Evolutionary conservation across 371 early-diverging fungal genomes (phyloP).

Genomic region (Umbelopsis sp.): DNA sequence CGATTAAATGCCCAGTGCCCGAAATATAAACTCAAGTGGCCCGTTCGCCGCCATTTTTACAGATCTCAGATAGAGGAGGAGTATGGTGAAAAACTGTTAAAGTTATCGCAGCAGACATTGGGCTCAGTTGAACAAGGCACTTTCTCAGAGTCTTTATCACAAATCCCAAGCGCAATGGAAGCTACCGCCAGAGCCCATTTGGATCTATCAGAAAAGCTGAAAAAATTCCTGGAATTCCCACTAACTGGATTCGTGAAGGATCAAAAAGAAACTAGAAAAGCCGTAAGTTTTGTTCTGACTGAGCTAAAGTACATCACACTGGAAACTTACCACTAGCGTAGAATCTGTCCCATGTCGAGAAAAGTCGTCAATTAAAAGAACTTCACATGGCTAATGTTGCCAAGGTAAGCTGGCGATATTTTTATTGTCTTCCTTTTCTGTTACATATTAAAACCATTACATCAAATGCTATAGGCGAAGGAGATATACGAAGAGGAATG

Average conservation of each 20-base stretch:
- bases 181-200: conserved; percentile 52
- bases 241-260: conserved; percentile 43
- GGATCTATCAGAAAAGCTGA: conserved; percentile 48
- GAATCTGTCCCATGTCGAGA: conserved; percentile 50
- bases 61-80: conserved; percentile 38
- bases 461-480: neutral
- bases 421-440: neutral
- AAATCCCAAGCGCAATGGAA: conserved; percentile 46
- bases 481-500: conserved; percentile 12
- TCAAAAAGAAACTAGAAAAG: conserved; percentile 39
- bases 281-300: conserved; percentile 25
- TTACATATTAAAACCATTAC: neutral
- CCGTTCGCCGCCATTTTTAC: neutral
- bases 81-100: conserved; percentile 41
- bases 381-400: conserved; percentile 44
- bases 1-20: neutral
- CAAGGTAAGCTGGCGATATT: neutral
- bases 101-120: conserved; percentile 34
- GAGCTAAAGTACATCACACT: neutral
- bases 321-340: conserved; percentile 13
- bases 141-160: conserved; percentile 43
- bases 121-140: conserved; percentile 44
- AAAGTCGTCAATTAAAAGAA: conserved; percentile 40
- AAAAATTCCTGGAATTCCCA: conserved; percentile 43
- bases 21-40: neutral